phyloP scores from a whole-genome alignment of 805 yeast species.

The Cyberlindnera subsufficiens region DNA sequence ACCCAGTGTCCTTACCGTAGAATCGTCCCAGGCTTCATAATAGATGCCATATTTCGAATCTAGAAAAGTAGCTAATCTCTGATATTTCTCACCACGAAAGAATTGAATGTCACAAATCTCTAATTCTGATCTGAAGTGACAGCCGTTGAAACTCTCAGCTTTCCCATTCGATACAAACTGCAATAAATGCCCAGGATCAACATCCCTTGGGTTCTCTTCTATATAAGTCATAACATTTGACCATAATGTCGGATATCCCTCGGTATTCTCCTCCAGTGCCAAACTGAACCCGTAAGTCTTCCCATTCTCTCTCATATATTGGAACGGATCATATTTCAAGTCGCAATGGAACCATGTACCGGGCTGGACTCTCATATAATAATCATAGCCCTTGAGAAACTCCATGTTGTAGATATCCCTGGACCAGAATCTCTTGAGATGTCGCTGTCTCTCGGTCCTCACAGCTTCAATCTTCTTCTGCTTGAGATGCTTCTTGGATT shows the following conservation, averaged over 20 bases:
- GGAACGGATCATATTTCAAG: conserved; percentile 40
- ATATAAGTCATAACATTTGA: conserved; percentile 60
- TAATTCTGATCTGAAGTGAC: conserved; percentile 87
- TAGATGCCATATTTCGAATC: conserved; percentile 77
- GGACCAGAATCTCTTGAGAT: conserved; percentile 43
- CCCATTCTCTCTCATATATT: conserved; percentile 44
- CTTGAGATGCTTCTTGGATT: conserved; percentile 34
- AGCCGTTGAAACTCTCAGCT: conserved; percentile 69
- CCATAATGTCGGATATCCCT: conserved; percentile 79
- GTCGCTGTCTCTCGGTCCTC: conserved; percentile 49
- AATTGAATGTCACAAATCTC: conserved; percentile 74
- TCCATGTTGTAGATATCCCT: conserved; percentile 41
- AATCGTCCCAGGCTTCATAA: conserved; percentile 92
- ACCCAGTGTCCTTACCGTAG: conserved; percentile 81
- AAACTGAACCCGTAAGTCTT: conserved; percentile 63
- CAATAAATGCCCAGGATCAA: conserved; percentile 58
- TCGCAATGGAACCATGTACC: conserved; percentile 41
- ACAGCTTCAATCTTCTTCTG: conserved; percentile 45
- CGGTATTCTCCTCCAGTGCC: conserved; percentile 56
- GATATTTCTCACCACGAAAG: conserved; percentile 67
- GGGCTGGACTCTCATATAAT: conserved; percentile 47
- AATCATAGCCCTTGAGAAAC: conserved; percentile 38
- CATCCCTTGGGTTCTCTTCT: conserved; percentile 47
- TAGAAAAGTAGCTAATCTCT: conserved; percentile 57
- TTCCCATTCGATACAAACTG: conserved; percentile 67